These are phyloP conservation scores for Hymenoscyphus fraxineus DNA, from an alignment of 2,329 filamentous ascomycete genomes.

Conservation along the genomic window DNA sequence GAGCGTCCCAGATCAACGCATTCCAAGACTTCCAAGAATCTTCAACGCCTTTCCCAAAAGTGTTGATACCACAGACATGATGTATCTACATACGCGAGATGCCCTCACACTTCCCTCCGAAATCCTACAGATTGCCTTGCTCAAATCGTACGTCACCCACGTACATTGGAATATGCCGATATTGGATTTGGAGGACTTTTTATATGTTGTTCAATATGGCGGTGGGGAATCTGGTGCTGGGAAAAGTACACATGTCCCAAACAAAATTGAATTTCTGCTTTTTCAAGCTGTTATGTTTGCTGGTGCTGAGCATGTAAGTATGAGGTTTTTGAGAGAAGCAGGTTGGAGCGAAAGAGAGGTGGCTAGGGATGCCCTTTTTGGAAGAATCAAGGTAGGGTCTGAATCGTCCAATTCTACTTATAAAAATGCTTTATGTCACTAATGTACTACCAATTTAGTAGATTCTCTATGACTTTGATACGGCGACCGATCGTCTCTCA, in stretches of 20 bases:
- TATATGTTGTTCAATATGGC: slow-evolving; percentile 16
- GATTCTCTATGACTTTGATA: slow-evolving; percentile 27
- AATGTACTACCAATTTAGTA: background rate
- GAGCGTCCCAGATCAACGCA: background rate
- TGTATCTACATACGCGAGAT: slow-evolving; percentile 18
- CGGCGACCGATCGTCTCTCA: slow-evolving; percentile 8
- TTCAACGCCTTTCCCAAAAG: slow-evolving; percentile 17
- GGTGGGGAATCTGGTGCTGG: background rate
- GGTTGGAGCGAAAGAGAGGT: slow-evolving; percentile 19
- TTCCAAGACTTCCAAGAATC: slow-evolving; percentile 10
- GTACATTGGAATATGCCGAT: slow-evolving; percentile 24
- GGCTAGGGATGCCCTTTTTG: slow-evolving; percentile 21
- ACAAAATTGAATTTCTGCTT: slow-evolving; percentile 20
- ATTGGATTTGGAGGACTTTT: slow-evolving; percentile 23
- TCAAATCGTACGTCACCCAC: slow-evolving; percentile 23
- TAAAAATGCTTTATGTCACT: background rate
- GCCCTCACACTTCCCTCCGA: slow-evolving; percentile 22
- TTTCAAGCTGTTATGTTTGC: slow-evolving; percentile 29
- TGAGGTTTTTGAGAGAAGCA: slow-evolving; percentile 16
- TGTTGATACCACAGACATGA: slow-evolving; percentile 13
- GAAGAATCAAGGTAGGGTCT: slow-evolving; percentile 18
- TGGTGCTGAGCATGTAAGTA: slow-evolving; percentile 17
- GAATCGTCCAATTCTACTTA: background rate
- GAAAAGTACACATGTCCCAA: background rate
- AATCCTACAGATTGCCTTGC: slow-evolving; percentile 17